phyloP scores from a whole-genome alignment of 176 grass and related monocot genomes.

The Zoysia pacifica region DNA sequence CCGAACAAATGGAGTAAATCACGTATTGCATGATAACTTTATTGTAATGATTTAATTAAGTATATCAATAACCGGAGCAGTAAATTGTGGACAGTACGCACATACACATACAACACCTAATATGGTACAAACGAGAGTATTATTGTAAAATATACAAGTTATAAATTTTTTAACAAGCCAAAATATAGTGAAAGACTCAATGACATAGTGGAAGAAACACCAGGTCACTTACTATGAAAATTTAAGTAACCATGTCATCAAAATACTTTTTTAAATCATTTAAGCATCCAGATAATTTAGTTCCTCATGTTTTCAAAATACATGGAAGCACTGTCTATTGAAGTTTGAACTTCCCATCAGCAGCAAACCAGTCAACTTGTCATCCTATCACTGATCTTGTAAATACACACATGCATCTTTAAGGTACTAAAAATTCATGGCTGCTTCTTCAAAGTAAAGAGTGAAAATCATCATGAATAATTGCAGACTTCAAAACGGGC shows the following conservation, averaged over 20 bases:
- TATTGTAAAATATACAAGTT: too few species aligned
- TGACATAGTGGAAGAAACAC: slow-evolving; percentile 9
- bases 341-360: slow-evolving; percentile 3
- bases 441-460: not conserved
- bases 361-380: not conserved
- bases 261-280: slow-evolving; percentile 1
- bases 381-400: not conserved
- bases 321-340: not conserved
- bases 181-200: not conserved
- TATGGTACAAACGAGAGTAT: too few species aligned
- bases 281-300: not conserved
- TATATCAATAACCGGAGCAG: not conserved
- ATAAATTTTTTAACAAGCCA: not conserved
- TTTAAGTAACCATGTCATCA: not conserved
- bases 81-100: not conserved
- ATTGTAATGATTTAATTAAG: not conserved
- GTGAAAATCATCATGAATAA: not conserved
- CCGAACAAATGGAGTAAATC: not conserved
- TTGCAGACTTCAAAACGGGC: not conserved
- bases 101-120: not conserved
- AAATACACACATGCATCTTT: not conserved
- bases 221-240: not conserved
- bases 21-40: not conserved
- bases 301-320: not conserved
- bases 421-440: slow-evolving; percentile 5